Evolutionary conservation across 345 rosid species (phyloP), one percentile per base, ranked within the genome.

Genomic region (Theobroma cacao): DNA sequence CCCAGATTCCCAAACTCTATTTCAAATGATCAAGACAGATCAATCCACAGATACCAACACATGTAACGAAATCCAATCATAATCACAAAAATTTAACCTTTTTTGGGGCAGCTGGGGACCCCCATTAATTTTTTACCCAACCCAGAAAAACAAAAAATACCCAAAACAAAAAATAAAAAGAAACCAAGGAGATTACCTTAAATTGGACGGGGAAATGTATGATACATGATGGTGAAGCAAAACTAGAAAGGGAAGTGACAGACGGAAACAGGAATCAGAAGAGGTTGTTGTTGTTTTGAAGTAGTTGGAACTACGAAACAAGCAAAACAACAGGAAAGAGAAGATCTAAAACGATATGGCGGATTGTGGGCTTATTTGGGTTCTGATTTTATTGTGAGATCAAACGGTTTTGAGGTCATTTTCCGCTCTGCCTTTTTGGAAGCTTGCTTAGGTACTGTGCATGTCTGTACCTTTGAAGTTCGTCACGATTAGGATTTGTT

Each of bases 331-430:
- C 4, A 50, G 20, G 45, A 28, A 11, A 34, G 43, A 53, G 47
- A 34, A 50, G 28, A 50, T 48, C 15, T 50, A 18, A 36, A 71
- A 53, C 5, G 30, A 52, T 9, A 52, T 34, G 31, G 62, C 5
- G 17, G 74, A 47, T 70, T 45, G 2, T 2, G 31, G 56, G 3
- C 38, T 30, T 4, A 18, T 64, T 7, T 36, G 47, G 70, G 59
- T 26, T 64, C 26, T 26, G 33, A 5, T 18, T 45, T 62, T 14
- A 62, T 45, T 20, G 59, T 7, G 40, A 26, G 55, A 64, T 17
- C 11, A 18, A 55, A 47, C 4, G 52, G 79, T 47, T 38, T 38
- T 48, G 28, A 75, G 47, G 74, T 78, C 79, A 70, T 34, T 78
- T 41, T 68, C 62, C 6, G 12, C 30, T 24, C 3, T 26, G 50